phyloP scores from a whole-genome alignment of 2,329 filamentous ascomycete genomes.

The Botrytis squamosa region DNA sequence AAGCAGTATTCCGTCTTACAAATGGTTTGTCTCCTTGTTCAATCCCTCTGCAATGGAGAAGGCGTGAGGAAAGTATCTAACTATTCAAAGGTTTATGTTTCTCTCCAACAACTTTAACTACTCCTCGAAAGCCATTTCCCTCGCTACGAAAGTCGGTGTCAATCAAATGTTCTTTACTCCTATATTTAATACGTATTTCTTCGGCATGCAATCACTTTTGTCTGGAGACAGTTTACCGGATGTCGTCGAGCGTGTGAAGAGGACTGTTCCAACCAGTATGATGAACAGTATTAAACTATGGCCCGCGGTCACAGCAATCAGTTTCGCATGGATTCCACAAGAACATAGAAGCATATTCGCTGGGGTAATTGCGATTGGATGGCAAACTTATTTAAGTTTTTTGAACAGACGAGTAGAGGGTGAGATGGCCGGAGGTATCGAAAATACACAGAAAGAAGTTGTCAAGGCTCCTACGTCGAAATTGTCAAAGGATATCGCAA shows the following conservation, averaged over 20 bases:
- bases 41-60: too few species aligned
- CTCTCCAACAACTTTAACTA: slow-evolving; percentile 84
- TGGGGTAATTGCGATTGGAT: slow-evolving; percentile 76
- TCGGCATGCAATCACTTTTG: slow-evolving; percentile 74
- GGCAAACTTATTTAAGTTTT: slow-evolving; percentile 88
- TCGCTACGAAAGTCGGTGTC: slow-evolving; percentile 73
- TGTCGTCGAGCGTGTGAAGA: slow-evolving; percentile 66
- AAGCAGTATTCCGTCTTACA: slow-evolving; percentile 74
- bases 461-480: not conserved
- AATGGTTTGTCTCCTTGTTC: slow-evolving; percentile 60
- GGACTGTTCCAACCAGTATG: slow-evolving; percentile 74
- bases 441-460: not conserved
- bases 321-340: slow-evolving; percentile 77
- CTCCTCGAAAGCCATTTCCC: slow-evolving; percentile 65
- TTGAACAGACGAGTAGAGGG: slow-evolving; percentile 72
- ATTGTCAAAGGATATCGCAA: not conserved
- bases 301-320: slow-evolving; percentile 84
- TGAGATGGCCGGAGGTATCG: slow-evolving; percentile 37
- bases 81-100: slow-evolving; percentile 64
- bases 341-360: slow-evolving; percentile 80
- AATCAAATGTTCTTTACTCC: slow-evolving; percentile 83
- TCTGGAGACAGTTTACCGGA: slow-evolving; percentile 64
- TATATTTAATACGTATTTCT: slow-evolving; percentile 79
- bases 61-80: not conserved
- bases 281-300: slow-evolving; percentile 82